Percentiles rank a stretch among this genome's conserved stretches.
Evolutionary conservation across 2,329 filamentous ascomycete species (phyloP).

Genomic region (Paecilomyces variotii): DNA sequence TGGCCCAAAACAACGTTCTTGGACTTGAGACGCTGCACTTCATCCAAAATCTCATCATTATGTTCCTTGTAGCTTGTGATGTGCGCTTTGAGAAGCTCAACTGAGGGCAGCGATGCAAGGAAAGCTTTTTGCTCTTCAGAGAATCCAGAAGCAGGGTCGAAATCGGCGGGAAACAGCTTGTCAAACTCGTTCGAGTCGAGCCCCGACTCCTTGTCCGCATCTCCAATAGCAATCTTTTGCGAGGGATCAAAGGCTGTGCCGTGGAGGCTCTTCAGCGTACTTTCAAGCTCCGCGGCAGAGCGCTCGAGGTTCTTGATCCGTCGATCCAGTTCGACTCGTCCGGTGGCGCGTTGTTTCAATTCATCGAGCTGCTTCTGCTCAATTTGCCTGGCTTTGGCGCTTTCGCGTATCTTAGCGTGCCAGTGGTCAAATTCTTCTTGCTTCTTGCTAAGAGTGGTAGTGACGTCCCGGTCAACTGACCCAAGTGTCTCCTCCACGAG

Average conservation of each 20-base stretch:
- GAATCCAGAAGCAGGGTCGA: constrained; percentile 34
- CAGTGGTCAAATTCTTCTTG: constrained; percentile 75
- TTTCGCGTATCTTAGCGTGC: constrained; percentile 70
- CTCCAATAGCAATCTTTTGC: constrained; percentile 40
- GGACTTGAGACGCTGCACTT: constrained; percentile 64
- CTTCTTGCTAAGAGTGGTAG: constrained; percentile 71
- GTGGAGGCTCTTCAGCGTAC: constrained; percentile 43
- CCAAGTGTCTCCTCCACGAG: constrained; percentile 77
- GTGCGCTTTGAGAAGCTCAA: constrained; percentile 56
- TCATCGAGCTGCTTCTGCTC: constrained; percentile 66
- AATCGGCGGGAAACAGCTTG: constrained; percentile 27
- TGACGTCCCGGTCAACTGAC: constrained; percentile 71
- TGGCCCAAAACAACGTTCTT: constrained; percentile 76
- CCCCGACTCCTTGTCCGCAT: constrained; percentile 38
- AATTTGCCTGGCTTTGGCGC: constrained; percentile 69
- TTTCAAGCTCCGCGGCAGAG: constrained; percentile 63
- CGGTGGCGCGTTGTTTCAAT: constrained; percentile 57
- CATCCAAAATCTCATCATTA: constrained; percentile 58
- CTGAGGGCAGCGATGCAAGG: constrained; percentile 49
- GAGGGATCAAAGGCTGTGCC: constrained; percentile 35
- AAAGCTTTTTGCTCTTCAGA: constrained; percentile 35
- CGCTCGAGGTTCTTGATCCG: constrained; percentile 71
- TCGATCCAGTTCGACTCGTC: constrained; percentile 56
- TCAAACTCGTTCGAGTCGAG: constrained; percentile 29
- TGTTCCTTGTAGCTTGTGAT: constrained; percentile 63